Base-by-base conservation (phyloP, 768 basidiomycete species). In the Tylopilus sp. region DNA sequence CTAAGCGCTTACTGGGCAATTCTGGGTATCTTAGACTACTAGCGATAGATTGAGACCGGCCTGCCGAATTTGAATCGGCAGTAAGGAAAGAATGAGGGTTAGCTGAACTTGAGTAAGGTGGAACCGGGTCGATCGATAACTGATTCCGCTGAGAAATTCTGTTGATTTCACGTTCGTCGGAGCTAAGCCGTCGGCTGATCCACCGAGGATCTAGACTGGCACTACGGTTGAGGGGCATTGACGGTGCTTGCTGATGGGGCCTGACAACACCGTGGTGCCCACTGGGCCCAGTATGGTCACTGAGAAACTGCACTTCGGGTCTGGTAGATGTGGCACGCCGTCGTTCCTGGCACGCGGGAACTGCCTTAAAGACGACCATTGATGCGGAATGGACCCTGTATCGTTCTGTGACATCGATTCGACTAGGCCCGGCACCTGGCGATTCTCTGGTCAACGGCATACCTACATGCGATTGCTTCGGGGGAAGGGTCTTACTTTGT, bases 331-430 rank as follows among this genome's bases (percentile, higher is more conserved):
- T 31, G 25, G 56, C 51, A 21, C 60, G 54, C 19, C 42, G 46
- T 12, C 25, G 49, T 52, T 22, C 33, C 48, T 76, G 74, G 7
- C 69, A 56, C 17, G 69, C 58, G 5, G 73, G 70, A 1, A 77
- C 75, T 0, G 89, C 88, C 45, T 78, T 78, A 69, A 94, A 97
- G 68, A 89, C 86, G 6, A 83, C 79, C 29, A 82, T 81, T 1
- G 82, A 81, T 14, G 86, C 81, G 33, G 84, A 84, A 61, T 90
- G 85, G 28, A 94, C 74, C 29, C 76, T 75, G 65, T 88, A 86
- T 52, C 89, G 85, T 67, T 98, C 95, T 12, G 77, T 81, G 16
- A 91, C 77, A 42, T 96, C 89, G 53, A 86, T 70, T 24, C 89
- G 79, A 16, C 86, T 77, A 21, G 85, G 82, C 53, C 91, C 93